Conservation (phyloP, 208 protist species). For the Trypanosoma cruzi region DNA sequence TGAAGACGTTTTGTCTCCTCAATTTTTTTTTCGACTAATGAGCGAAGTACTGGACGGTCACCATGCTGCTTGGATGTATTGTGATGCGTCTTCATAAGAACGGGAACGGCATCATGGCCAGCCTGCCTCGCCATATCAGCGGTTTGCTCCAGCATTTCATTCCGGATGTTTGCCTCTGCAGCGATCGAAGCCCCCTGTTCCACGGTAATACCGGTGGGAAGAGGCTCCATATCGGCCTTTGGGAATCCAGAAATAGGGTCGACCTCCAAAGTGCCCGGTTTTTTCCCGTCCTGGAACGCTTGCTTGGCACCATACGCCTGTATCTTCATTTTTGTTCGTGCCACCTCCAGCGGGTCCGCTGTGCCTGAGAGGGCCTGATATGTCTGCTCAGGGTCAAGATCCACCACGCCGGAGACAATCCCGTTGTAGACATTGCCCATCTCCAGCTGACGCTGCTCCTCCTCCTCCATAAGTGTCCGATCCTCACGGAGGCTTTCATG, state of each 20-base stretch:
- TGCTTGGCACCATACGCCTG: slow-evolving; percentile 78
- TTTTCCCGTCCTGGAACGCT: slow-evolving; percentile 41
- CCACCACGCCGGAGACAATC: slow-evolving; percentile 73
- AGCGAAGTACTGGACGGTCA: slow-evolving; percentile 60
- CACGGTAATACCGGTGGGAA: slow-evolving; percentile 83
- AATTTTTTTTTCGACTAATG: slow-evolving; percentile 77
- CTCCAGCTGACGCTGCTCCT: slow-evolving; percentile 79
- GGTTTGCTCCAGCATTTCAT: slow-evolving; percentile 80
- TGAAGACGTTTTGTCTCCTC: slow-evolving; percentile 56
- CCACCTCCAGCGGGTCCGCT: slow-evolving; percentile 81
- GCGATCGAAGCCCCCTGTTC: slow-evolving; percentile 83
- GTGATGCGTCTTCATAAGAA: slow-evolving; percentile 66
- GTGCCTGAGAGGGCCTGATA: slow-evolving; percentile 85
- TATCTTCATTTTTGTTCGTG: slow-evolving; percentile 88
- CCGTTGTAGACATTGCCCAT: slow-evolving; percentile 83
- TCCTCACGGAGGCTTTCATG: slow-evolving; percentile 79
- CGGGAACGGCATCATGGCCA: slow-evolving; percentile 58
- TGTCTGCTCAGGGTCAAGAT: slow-evolving; percentile 86
- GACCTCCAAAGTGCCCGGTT: slow-evolving; percentile 32
- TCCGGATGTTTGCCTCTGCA: slow-evolving; percentile 69
- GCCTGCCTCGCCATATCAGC: slow-evolving; percentile 57
- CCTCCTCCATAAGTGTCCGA: slow-evolving; percentile 62
- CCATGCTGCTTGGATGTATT: slow-evolving; percentile 61
- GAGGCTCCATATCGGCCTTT: slow-evolving; percentile 69
- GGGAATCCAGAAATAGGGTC: slow-evolving; percentile 84